Evolutionary conservation across 1,284 basidiomycete species (phyloP).

Genomic region (Flammula alnicola): DNA sequence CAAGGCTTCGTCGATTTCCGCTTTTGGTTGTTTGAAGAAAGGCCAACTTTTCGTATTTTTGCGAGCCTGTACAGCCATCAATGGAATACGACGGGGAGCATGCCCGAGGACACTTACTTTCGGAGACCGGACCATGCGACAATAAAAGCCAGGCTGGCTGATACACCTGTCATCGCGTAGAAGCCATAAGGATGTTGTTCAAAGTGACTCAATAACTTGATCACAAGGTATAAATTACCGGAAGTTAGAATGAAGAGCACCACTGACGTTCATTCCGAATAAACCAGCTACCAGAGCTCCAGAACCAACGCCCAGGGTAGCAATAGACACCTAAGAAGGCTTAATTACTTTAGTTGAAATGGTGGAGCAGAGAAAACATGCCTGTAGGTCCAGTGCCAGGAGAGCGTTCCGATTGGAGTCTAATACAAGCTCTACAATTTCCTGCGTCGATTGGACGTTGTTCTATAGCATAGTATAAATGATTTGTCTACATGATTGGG

Average conservation of each 20-base stretch:
- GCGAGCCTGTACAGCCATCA: conserved; percentile 37
- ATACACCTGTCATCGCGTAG: conserved; percentile 59
- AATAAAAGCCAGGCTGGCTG: conserved; percentile 55
- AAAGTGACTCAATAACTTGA: conserved; percentile 70
- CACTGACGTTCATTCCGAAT: conserved; percentile 94
- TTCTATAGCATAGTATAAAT: conserved; percentile 48
- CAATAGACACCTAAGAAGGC: conserved; percentile 78
- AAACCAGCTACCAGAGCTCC: conserved; percentile 92
- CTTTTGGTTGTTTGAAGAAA: conserved; percentile 45
- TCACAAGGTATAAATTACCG: conserved; percentile 18
- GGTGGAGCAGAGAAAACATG: conserved; percentile 31
- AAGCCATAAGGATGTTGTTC: conserved; percentile 76
- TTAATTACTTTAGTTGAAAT: conserved; percentile 9
- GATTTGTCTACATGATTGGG: background rate
- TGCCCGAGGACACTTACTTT: conserved; percentile 45
- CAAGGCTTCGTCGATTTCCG: conserved; percentile 44
- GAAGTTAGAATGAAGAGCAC: conserved; percentile 12
- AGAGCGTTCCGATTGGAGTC: conserved; percentile 96
- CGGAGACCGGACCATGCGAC: conserved; percentile 67
- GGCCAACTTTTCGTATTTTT: conserved; percentile 58
- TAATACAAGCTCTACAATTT: conserved; percentile 96
- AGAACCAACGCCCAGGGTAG: conserved; percentile 90
- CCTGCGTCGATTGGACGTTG: conserved; percentile 95
- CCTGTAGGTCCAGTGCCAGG: conserved; percentile 90
- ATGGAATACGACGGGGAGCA: background rate